A percentile compares a stretch with the other conserved stretches of the same genome.
These are phyloP conservation scores for Bruguiera gymnorhiza DNA, from an alignment of 345 rosid genomes.

Conservation along the genomic window DNA sequence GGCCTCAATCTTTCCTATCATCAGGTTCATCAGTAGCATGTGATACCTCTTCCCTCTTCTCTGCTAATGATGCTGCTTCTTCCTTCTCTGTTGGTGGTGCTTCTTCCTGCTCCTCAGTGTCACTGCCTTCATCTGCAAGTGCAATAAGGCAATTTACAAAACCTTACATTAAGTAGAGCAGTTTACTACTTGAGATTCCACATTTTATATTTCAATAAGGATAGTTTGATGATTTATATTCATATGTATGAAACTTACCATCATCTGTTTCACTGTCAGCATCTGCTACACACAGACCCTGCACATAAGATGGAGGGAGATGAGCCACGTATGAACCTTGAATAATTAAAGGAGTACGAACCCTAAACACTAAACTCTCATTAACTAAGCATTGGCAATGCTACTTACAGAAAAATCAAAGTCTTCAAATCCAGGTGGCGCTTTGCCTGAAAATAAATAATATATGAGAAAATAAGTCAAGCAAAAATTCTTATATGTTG, in stretches of 20 bases:
- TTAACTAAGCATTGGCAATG: not conserved
- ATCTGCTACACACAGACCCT: conserved; percentile 23
- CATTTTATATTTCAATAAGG: too few relatives aligned
- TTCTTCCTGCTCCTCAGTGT: conserved; percentile 27
- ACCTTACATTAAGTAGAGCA: too few relatives aligned
- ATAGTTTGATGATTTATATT: not conserved
- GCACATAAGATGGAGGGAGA: conserved; percentile 7
- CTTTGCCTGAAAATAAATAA: not conserved
- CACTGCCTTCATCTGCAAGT: conserved; percentile 32
- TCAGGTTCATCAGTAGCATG: conserved; percentile 12
- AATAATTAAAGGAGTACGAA: not conserved
- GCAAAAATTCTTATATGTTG: not conserved
- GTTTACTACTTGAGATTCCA: too few relatives aligned
- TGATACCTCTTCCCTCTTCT: too few relatives aligned
- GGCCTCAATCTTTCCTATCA: conserved; percentile 17
- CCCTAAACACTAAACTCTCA: not conserved
- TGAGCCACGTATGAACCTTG: not conserved
- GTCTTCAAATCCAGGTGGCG: conserved; percentile 30
- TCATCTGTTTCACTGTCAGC: conserved; percentile 16
- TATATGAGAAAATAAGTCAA: conserved; percentile 4
- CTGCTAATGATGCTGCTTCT: too few relatives aligned
- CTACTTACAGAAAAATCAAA: conserved; percentile 43
- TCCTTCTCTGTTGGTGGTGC: conserved; percentile 1
- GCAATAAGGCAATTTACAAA: not conserved
- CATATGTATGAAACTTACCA: conserved; percentile 20